Base-by-base conservation (phyloP, 495 filamentous ascomycete genomes). In the Filosporella fistucella region DNA sequence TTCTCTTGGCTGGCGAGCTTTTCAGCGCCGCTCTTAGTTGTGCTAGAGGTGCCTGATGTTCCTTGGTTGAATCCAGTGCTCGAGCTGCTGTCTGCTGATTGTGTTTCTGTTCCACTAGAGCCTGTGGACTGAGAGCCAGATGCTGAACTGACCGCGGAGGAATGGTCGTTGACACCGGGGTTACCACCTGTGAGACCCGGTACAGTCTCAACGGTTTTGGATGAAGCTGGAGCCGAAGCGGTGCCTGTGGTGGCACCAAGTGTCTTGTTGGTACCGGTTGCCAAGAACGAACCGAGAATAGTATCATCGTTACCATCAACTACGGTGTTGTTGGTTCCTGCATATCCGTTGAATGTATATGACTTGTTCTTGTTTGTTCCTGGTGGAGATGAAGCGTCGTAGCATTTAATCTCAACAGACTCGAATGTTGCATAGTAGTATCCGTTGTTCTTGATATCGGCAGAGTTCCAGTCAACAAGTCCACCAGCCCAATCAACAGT, bases 401-500 rank as follows among this genome's bases (percentile, higher is more conserved):
- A 97, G 83, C 93, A 98, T 47, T 88, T 62, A 16, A 98, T 81
- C 21, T 67, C 77, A 47, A 98, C 78, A 28, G 91, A 81, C 43
- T 78, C 75, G 56, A 95, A 78, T 23, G 76, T 80, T 41, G 89
- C 86, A 65, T 86, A 96, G 75, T 95, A 94, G 74, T 96, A 96
- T 9, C 87, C 86, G 59, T 81, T 69, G 32, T 83, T 68, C 73
- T 90, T 68, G 74, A 96, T 91, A 62, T 91, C 86, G 39, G 71
- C 68, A 54, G 74, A 78, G 62, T 87, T 76, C 93, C 93, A 98
- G 68, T 94, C 75, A 53, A 98, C 89, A 47, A 74, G 66, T 50
- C 93, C 93, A 57, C 93, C 93, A 12, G 93, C 85, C 93, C 93
- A 98, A 38, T 79, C 76, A 52, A 96, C 80, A 13, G 93, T 97